phyloP scores from a whole-genome alignment of 495 filamentous ascomycete species.

The Glarea lozoyensis region DNA sequence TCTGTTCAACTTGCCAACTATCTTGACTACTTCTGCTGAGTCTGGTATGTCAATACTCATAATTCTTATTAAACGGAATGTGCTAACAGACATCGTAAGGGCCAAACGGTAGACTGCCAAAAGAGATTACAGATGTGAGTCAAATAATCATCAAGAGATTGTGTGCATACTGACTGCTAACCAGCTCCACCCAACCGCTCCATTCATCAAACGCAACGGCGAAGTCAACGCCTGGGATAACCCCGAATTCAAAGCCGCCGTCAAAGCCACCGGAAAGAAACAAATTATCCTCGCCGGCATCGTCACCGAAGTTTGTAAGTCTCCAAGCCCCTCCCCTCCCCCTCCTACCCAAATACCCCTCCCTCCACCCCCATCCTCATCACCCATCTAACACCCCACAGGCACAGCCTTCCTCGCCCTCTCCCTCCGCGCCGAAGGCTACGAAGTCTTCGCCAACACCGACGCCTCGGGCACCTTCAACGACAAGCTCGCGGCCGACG shows the following conservation, averaged over 20 bases:
- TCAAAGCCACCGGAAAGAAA: slow-evolving; percentile 53
- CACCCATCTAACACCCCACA: slow-evolving; percentile 5
- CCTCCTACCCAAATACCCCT: background rate
- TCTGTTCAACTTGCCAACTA: slow-evolving; percentile 57
- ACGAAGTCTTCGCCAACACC: slow-evolving; percentile 68
- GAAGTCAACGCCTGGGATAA: slow-evolving; percentile 82
- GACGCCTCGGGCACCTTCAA: slow-evolving; percentile 62
- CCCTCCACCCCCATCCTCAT: background rate
- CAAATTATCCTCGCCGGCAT: slow-evolving; percentile 71
- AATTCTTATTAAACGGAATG: background rate
- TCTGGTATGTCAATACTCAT: slow-evolving; percentile 21
- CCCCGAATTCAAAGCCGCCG: slow-evolving; percentile 55
- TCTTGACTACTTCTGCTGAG: slow-evolving; percentile 63
- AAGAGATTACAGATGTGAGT: slow-evolving; percentile 61
- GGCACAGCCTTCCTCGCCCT: slow-evolving; percentile 65
- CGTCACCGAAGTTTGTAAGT: slow-evolving; percentile 65
- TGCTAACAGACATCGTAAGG: slow-evolving; percentile 23
- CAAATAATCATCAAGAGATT: too few species aligned
- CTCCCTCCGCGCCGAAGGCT: slow-evolving; percentile 61
- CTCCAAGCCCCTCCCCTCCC: background rate
- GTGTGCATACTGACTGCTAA: too few species aligned
- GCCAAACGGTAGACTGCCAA: slow-evolving; percentile 61
- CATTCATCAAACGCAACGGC: slow-evolving; percentile 59
- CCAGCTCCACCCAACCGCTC: slow-evolving; percentile 59
- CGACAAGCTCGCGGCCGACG: slow-evolving; percentile 43